These are phyloP conservation scores for Triticum dicoccoides DNA, from an alignment of 176 grass and related monocot species.

Conservation along the genomic window DNA sequence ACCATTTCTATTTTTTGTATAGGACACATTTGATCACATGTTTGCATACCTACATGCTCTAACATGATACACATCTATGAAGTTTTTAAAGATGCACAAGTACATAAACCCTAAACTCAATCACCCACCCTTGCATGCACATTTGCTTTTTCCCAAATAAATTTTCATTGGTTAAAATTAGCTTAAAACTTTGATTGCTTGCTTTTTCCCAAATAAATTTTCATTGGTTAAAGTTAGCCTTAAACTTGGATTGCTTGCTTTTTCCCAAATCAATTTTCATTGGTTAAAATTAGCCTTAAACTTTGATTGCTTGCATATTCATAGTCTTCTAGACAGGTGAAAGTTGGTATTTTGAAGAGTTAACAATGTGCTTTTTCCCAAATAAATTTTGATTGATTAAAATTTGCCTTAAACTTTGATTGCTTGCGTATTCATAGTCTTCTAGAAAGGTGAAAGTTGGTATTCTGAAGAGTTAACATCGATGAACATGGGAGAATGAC, in stretches of 20 bases:
- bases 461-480: conserved; percentile 14
- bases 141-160: not conserved
- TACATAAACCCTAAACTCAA: not conserved
- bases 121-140: not conserved
- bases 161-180: not conserved
- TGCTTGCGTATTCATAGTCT: conserved; percentile 14
- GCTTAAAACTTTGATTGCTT: not conserved
- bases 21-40: not conserved
- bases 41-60: not conserved
- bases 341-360: no score
- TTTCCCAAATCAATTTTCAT: no score
- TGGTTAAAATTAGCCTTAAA: no score
- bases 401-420: not conserved
- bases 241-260: no score
- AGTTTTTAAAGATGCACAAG: not conserved
- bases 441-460: conserved; percentile 9
- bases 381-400: not conserved
- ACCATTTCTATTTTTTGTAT: not conserved
- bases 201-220: not conserved
- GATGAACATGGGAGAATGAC: not conserved
- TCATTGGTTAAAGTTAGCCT: no score
- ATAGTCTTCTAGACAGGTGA: no score
- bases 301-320: no score
- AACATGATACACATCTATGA: not conserved
- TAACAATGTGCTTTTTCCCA: not conserved